Evolutionary conservation across 106 monocot species (phyloP).

Genomic region (Platanthera guangdongensis): DNA sequence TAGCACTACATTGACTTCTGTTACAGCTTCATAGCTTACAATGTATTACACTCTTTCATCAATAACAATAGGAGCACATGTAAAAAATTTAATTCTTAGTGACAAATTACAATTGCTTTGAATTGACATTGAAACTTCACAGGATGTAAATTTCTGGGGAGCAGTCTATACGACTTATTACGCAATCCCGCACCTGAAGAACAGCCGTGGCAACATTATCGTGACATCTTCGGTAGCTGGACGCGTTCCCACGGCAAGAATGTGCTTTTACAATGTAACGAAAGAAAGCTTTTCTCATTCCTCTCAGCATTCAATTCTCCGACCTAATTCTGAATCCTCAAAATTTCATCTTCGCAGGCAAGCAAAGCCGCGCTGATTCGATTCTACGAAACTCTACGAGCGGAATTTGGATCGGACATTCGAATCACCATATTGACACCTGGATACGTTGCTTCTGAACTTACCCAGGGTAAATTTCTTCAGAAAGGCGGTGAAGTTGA

Average conservation of each 20-base stretch:
- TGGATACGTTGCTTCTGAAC: slow-evolving; percentile 64
- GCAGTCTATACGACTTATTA: slow-evolving; percentile 66
- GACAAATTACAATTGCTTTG: background rate
- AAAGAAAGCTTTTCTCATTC: background rate
- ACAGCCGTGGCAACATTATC: slow-evolving; percentile 52
- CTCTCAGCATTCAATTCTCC: background rate
- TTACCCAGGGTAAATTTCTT: slow-evolving; percentile 66
- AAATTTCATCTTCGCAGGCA: slow-evolving; percentile 32
- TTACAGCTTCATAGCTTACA: too few species aligned
- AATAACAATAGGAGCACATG: background rate
- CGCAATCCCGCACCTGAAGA: slow-evolving; percentile 67
- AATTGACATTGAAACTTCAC: slow-evolving; percentile 6
- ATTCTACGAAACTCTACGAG: slow-evolving; percentile 66
- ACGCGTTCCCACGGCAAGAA: slow-evolving; percentile 42
- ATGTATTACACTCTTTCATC: background rate
- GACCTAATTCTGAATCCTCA: background rate
- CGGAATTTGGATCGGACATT: slow-evolving; percentile 63
- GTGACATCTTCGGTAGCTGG: slow-evolving; percentile 51
- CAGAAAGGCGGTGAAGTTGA: slow-evolving; percentile 43
- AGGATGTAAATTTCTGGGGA: slow-evolving; percentile 94
- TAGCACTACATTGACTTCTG: too few species aligned
- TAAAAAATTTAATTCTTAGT: background rate
- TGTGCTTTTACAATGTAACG: slow-evolving; percentile 74
- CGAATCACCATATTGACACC: slow-evolving; percentile 57
- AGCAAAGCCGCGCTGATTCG: slow-evolving; percentile 73